Conservation (phyloP, 257 asterid genomes). For the Solanum rostratum region DNA sequence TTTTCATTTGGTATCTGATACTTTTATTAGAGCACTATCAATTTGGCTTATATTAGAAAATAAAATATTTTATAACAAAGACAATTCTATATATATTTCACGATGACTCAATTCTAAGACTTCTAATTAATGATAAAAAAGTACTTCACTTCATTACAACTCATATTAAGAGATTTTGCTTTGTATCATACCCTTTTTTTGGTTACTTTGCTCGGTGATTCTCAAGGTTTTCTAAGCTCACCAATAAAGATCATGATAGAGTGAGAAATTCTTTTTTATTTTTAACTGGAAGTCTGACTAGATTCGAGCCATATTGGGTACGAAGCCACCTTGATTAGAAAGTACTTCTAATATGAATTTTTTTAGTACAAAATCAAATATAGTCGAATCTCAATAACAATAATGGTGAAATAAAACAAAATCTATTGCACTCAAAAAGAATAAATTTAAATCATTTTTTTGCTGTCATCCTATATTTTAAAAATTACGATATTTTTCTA, state of each 20-base stretch:
- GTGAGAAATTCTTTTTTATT: not conserved
- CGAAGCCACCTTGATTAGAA: fast-evolving
- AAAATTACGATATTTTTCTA: not conserved
- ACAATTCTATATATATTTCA: no score
- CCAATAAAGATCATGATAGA: not conserved
- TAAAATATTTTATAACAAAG: no score
- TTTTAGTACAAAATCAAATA: fast-evolving
- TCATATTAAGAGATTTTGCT: not conserved
- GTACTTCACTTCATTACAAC: no score
- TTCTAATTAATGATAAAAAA: no score
- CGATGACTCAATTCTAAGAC: no score
- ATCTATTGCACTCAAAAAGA: not conserved
- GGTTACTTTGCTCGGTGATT: slow-evolving; percentile 11
- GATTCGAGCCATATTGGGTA: not conserved
- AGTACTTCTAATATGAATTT: not conserved
- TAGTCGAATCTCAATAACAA: not conserved
- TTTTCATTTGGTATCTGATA: no score
- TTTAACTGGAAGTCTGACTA: not conserved
- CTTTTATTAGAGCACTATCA: no score
- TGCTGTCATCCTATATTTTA: not conserved
- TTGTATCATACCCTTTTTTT: not conserved
- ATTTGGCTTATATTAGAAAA: no score
- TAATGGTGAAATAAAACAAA: no score
- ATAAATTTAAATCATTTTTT: not conserved
- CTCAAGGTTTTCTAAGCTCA: not conserved